Base-by-base conservation (phyloP, 2,329 filamentous ascomycete species). In the Aureobasidium namibiae region DNA sequence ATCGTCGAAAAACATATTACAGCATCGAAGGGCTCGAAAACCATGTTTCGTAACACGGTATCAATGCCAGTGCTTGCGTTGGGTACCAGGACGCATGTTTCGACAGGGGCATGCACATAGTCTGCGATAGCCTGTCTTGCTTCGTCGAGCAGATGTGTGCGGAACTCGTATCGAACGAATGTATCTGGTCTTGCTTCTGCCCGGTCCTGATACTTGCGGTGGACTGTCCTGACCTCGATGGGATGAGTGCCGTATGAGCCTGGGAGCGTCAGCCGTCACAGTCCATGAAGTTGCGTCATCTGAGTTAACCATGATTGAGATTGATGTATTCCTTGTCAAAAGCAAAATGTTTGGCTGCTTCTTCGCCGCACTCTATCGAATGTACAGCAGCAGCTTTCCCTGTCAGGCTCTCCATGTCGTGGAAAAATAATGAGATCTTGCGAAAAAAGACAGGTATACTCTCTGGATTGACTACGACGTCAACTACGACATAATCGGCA, bases 201-300 rank as follows among this genome's bases (percentile, higher is more conserved):
- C 5, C 77, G 73, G 62, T 86, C 81, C 68, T 92, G 86, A 67
- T 86, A 88, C n/a, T 76, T 67, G 16, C 81, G 84, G 24, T 87
- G 78, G 52, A 78, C 79, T 11, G 79, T 72, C 13, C 79, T 81
- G 61, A 96, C 78, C 21, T 74, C 70, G 10, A 73, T 75, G 2
- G 92, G 91, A 66, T 86, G 84, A 2, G 86, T 85, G 36, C 92
- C 92, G 69, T 89, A 96, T 0, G 91, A 95, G 53, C 89, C 88
- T 84, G 36, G 4, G 16, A 2, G 4, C 10, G 4, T 38, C 23
- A 18, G 10, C n/a, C n/a, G n/a, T 52, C 21, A 45, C 7, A 23
- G 13, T 3, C 3, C 33, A 34, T 8, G 16, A 3, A 9, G 11
- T 18, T 6, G 29, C 14, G 46, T 13, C 7, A 10, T n/a, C n/a